Evolutionary conservation across 2,329 filamentous ascomycete species (phyloP).

Genomic region (Pseudocercospora eumusae): DNA sequence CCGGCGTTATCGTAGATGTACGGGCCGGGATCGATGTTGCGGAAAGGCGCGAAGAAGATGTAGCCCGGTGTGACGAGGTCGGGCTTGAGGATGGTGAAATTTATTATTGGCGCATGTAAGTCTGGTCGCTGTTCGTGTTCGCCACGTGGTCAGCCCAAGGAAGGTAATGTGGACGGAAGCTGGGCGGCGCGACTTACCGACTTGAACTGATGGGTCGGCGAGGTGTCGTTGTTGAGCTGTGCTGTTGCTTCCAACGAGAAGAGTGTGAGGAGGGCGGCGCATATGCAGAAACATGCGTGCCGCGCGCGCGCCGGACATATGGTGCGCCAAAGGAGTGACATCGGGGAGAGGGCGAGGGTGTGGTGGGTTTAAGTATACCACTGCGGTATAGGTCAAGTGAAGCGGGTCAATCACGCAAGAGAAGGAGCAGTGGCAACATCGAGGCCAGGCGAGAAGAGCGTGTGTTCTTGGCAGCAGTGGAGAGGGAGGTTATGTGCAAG

Average conservation of each 20-base stretch:
- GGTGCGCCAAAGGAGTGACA: slow-evolving; percentile 5
- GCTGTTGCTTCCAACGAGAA: slow-evolving; percentile 20
- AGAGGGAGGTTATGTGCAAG: slow-evolving; percentile 1
- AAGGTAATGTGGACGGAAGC: no score
- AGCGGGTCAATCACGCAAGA: slow-evolving; percentile 11
- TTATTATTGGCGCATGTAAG: slow-evolving; percentile 43
- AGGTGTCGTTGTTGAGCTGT: slow-evolving; percentile 39
- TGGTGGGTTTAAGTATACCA: neutral
- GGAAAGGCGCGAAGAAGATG: slow-evolving; percentile 55
- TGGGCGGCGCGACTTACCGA: no score
- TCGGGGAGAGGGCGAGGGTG: neutral
- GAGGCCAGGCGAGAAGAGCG: slow-evolving; percentile 6
- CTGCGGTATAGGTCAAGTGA: neutral
- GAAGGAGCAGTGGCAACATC: slow-evolving; percentile 11
- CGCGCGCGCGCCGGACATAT: neutral
- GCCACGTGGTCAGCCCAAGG: slow-evolving; percentile 17
- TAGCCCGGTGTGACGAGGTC: slow-evolving; percentile 50
- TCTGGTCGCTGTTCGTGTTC: slow-evolving; percentile 40
- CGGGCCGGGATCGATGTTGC: slow-evolving; percentile 51
- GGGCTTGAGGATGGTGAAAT: slow-evolving; percentile 38
- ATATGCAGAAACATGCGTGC: slow-evolving; percentile 5
- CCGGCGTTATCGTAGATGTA: slow-evolving; percentile 57
- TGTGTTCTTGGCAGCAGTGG: neutral
- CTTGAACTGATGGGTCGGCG: slow-evolving; percentile 41
- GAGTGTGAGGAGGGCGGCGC: slow-evolving; percentile 13